Percentiles rank a stretch among this genome's conserved stretches.
phyloP scores from a whole-genome alignment of 306 rosid genomes.

The Elaeagnus macrophylla region DNA sequence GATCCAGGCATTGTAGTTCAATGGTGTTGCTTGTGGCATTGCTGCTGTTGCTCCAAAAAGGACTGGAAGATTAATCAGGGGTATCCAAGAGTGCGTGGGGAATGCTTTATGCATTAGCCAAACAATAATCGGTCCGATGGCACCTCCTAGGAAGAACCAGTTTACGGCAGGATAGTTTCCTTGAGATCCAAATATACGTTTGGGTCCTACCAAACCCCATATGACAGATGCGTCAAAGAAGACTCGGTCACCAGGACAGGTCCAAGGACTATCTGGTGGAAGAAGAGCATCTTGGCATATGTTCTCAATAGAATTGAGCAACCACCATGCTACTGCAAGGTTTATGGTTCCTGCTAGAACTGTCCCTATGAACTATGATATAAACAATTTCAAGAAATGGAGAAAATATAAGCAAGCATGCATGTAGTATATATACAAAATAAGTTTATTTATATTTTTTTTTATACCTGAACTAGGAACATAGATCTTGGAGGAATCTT shows the following conservation, averaged over 20 bases:
- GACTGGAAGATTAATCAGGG: conserved; percentile 71
- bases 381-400: too few relatives aligned
- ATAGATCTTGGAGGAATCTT: conserved; percentile 86
- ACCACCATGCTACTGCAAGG: conserved; percentile 71
- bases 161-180: too few relatives aligned
- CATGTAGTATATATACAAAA: conserved; percentile 9
- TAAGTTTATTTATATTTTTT: too few relatives aligned
- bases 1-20: conserved; percentile 78
- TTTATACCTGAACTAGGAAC: conserved; percentile 83
- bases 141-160: too few relatives aligned
- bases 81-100: conserved; percentile 68
- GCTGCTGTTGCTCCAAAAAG: conserved; percentile 57
- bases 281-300: conserved; percentile 83
- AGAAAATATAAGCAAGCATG: conserved; percentile 8
- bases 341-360: conserved; percentile 79
- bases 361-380: conserved; percentile 70
- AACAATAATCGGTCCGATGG: conserved; percentile 47
- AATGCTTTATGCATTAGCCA: conserved; percentile 59
- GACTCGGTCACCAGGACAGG: too few relatives aligned
- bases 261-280: conserved; percentile 59
- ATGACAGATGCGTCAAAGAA: too few relatives aligned
- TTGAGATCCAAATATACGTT: too few relatives aligned
- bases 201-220: too few relatives aligned
- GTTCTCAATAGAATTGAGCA: conserved; percentile 40
- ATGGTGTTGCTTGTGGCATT: conserved; percentile 68